A percentile compares a stretch with the other conserved stretches of the same genome.
Conservation (phyloP, 169 alveolate species). For the Plasmodium chabaudi region DNA sequence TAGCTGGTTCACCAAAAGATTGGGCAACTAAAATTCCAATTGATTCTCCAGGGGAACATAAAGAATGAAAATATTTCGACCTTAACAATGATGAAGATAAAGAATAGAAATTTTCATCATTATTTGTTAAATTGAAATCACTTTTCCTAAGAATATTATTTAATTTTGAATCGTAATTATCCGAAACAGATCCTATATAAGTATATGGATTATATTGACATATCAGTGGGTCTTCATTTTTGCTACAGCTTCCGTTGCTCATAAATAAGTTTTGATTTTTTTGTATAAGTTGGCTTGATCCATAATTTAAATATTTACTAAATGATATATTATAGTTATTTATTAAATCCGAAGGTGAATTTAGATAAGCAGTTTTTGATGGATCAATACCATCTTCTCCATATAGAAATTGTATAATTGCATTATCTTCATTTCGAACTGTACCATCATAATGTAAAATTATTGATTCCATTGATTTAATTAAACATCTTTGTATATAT, state of each 20-base stretch:
- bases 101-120: conserved; percentile 18
- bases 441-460: conserved; percentile 96
- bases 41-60: conserved; percentile 97
- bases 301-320: conserved; percentile 59
- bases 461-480: conserved; percentile 96
- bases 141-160: conserved; percentile 5
- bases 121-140: not conserved
- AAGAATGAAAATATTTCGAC: conserved; percentile 75
- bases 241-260: too few species aligned
- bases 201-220: conserved; percentile 48
- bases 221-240: conserved; percentile 5
- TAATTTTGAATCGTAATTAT: not conserved
- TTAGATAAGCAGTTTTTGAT: conserved; percentile 92
- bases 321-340: conserved; percentile 76
- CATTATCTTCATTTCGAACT: conserved; percentile 97
- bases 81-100: conserved; percentile 26
- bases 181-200: conserved; percentile 47
- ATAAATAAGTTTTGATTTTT: conserved; percentile 16
- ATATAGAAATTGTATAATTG: conserved; percentile 95
- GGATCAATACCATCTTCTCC: conserved; percentile 99
- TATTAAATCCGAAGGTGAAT: conserved; percentile 85
- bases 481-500: conserved; percentile 97
- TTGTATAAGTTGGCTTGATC: not conserved
- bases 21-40: conserved; percentile 99
- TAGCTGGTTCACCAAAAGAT: conserved; percentile 99